Base-by-base conservation (phyloP, 441 rosid genomes). In the Flueggea neowawraea region DNA sequence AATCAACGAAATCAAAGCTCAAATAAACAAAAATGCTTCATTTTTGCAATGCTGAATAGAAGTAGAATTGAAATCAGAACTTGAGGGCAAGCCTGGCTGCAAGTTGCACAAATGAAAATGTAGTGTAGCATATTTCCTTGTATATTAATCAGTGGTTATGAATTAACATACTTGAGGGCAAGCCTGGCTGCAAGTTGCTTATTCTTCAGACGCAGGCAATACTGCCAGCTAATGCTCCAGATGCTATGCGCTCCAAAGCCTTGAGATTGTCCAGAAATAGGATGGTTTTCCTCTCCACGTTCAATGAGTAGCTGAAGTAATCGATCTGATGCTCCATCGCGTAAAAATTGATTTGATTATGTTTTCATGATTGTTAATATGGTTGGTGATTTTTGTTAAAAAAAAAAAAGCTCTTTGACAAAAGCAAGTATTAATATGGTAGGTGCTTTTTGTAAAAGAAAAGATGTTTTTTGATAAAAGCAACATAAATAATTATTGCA, bases 151-250 rank as follows among this genome's bases (percentile, higher is more conserved):
- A 36, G 6, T 36, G 9, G 50, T 13, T 39, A 51, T 44, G 53
- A 70, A 6, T 66, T 58, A 51, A 88, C 86, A 72, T 88, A 91
- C 99, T 77, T 88, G 71, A 95, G 89, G 63, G 98, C 85, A 73
- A 95, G 97, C 67, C 82, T 77, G 49, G 98, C 97, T 33, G 99
- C 96, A 72, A 89, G 77, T 60, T 86, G 90, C 68, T 90, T 95
- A 75, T 95, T 88, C 90, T 90, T 95, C 81, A 95, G 81, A 49
- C 99, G 91, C 81, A 95, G 72, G 79, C 99, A 95, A 77, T 91
- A 95, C 74, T 95, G 95, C 99, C 99, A 95, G 76, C 89, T 89
- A 73, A 75, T 83, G 80, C 93, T 90, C 87, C 90, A 82, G 74
- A 82, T 76, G 57, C 70, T 69, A 65, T 85, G 88, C 50, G 85